Evolutionary conservation across 192 early-diverging fungal species (phyloP), one percentile per base, ranked within the genome.

Genomic region (Irineochytrium annulatum): DNA sequence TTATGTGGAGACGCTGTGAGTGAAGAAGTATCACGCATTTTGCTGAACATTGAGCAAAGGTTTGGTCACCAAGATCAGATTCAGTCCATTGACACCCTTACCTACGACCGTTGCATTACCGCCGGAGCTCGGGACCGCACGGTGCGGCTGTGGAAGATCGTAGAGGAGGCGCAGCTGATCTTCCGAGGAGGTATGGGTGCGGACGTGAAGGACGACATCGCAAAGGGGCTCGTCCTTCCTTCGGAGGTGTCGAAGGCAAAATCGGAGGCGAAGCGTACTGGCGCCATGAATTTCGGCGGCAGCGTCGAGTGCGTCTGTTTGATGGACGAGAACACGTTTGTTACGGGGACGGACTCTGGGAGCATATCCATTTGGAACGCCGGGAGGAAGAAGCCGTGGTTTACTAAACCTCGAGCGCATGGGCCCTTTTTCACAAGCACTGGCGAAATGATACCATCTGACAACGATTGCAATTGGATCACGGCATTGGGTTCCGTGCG

Each of bases 51-150:
- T 17, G 48, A 63, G 51, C 37, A 30, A 43, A 77, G 65, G 13
- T 98, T 95, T 81, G 97, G 97, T 28, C 97, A 99, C 68, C 97
- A 97, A 72, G 97, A 99, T 71, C 69, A 75, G 31, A 87, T 96
- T 53, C 81, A 86, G 0, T 62, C 70, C n/a, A 83, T 99, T 1
- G 90, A 88, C 67, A 82, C 88, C 27, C 70, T 98, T 70, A 75
- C 79, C n/a, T 77, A 86, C 34, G 97, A 98, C 69, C 83, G 91
- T 26, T 97, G 94, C 59, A 77, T 99, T 4, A 89, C 97, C 11
- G 76, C 84, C 4, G 97, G 97, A 16, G 80, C 88, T 8, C 83
- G 97, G 31, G 97, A 99, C 71, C 84, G 87, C 43, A 93, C 94
- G 5, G 78, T 86, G 13, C 78, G 97, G 43, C 64, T 97, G 56